phyloP scores from a whole-genome alignment of 495 filamentous ascomycete genomes.

The Immersiella caudata region DNA sequence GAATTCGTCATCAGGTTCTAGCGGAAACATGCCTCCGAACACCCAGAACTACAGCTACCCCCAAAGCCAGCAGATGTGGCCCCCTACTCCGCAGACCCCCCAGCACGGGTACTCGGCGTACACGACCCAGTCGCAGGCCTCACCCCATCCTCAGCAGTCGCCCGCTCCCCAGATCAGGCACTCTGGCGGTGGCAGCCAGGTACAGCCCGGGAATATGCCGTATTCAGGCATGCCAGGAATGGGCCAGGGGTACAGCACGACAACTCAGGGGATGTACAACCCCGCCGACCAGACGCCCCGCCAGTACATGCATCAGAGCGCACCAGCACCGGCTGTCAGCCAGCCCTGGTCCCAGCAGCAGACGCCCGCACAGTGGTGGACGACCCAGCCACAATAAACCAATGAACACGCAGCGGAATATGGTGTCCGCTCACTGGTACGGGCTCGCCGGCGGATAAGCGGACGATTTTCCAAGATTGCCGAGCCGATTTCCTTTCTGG shows the following conservation, averaged over 20 bases:
- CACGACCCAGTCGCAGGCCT: conserved; percentile 58
- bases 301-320: conserved; percentile 60
- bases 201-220: conserved; percentile 59
- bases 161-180: conserved; percentile 65
- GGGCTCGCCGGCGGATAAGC: background rate
- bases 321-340: conserved; percentile 44
- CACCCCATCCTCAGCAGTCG: conserved; percentile 60
- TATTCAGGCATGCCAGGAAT: conserved; percentile 64
- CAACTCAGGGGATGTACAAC: conserved; percentile 58
- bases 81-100: conserved; percentile 49
- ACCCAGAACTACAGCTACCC: conserved; percentile 54
- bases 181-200: conserved; percentile 59
- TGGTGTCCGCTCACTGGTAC: background rate
- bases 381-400: conserved; percentile 50
- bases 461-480: background rate
- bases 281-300: conserved; percentile 59
- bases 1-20: conserved; percentile 37
- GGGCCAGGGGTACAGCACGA: conserved; percentile 54
- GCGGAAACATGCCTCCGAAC: conserved; percentile 42
- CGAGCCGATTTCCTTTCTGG: conserved; percentile 22
- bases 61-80: conserved; percentile 51
- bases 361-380: conserved; percentile 48
- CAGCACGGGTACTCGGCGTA: conserved; percentile 51
- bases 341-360: conserved; percentile 51
- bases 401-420: conserved; percentile 27